phyloP scores from a whole-genome alignment of 495 filamentous ascomycete species.

The Endocarpon pusillum region DNA sequence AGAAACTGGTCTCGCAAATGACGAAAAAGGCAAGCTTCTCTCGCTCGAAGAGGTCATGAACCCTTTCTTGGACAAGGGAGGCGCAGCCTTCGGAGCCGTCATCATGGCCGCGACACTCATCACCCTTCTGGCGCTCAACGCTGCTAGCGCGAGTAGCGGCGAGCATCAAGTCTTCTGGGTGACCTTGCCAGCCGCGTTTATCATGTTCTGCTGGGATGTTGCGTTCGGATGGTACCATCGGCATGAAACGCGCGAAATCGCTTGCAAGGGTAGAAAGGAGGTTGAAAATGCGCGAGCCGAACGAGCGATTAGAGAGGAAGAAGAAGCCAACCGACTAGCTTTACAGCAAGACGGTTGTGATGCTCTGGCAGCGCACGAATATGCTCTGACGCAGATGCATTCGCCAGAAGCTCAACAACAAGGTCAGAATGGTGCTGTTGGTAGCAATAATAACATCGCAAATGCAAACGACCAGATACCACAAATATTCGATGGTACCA shows the following conservation, averaged over 20 bases:
- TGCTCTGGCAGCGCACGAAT: slow-evolving; percentile 1
- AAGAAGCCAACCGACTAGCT: slow-evolving; percentile 4
- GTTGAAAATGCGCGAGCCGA: slow-evolving; percentile 27
- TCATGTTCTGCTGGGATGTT: slow-evolving; percentile 48
- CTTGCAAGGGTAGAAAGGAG: slow-evolving; percentile 33
- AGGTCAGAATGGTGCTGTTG: neutral
- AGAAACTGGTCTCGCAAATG: slow-evolving; percentile 25
- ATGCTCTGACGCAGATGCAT: neutral
- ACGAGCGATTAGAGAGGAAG: slow-evolving; percentile 11
- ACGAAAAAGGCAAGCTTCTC: slow-evolving; percentile 31
- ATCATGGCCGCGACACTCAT: slow-evolving; percentile 45
- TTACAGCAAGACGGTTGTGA: slow-evolving; percentile 2
- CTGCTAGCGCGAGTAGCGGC: slow-evolving; percentile 23
- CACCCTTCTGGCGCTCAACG: slow-evolving; percentile 41
- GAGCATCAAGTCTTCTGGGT: slow-evolving; percentile 40
- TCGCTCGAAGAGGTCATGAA: slow-evolving; percentile 56
- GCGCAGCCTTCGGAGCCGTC: slow-evolving; percentile 39
- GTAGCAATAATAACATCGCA: neutral
- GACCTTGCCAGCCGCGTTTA: slow-evolving; percentile 41
- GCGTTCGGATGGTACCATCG: slow-evolving; percentile 38
- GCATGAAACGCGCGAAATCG: slow-evolving; percentile 40
- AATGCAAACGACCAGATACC: neutral
- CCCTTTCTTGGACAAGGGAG: slow-evolving; percentile 45
- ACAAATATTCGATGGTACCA: neutral
- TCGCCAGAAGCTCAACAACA: slow-evolving; percentile 1